phyloP scores from a whole-genome alignment of 371 early-diverging fungal species.

The Zopfochytrium polystomum region DNA sequence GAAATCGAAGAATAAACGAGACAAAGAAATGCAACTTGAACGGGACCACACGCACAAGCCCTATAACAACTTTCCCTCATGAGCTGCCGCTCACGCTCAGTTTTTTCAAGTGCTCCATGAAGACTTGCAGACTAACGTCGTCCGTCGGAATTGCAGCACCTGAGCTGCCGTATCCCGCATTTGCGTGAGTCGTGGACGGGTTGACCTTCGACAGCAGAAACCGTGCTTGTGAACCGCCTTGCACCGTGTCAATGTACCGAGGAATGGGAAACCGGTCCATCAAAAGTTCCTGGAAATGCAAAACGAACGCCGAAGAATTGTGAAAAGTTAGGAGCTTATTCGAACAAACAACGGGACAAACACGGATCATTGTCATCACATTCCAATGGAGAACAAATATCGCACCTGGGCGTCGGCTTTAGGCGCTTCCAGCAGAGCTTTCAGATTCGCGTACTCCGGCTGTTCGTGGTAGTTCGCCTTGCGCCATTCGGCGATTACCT shows the following conservation, averaged over 20 bases:
- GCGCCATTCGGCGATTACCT: conserved; percentile 89
- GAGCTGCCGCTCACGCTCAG: conserved; percentile 50
- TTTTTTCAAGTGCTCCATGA: conserved; percentile 94
- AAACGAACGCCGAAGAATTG: too few relatives aligned
- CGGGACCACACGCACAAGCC: background rate
- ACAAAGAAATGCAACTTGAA: too few relatives aligned
- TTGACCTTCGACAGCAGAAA: conserved; percentile 98
- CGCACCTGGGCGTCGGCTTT: conserved; percentile 77
- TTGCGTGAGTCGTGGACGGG: conserved; percentile 94
- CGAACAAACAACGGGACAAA: background rate
- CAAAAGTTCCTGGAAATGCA: conserved; percentile 68
- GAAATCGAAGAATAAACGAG: too few relatives aligned
- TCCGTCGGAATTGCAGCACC: conserved; percentile 94
- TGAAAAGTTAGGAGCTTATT: background rate
- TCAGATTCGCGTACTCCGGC: conserved; percentile 91
- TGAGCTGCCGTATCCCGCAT: conserved; percentile 53
- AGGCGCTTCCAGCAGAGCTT: conserved; percentile 86
- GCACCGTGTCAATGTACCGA: conserved; percentile 96
- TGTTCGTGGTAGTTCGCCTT: conserved; percentile 90
- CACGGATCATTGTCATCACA: background rate
- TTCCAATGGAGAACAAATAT: conserved; percentile 4
- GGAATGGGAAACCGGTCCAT: conserved; percentile 97
- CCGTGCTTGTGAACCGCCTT: conserved; percentile 98
- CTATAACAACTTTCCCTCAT: background rate
- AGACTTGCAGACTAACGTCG: conserved; percentile 95